Evolutionary conservation across 2,329 filamentous ascomycete species (phyloP).

Genomic region (Fonsecaea erecta): DNA sequence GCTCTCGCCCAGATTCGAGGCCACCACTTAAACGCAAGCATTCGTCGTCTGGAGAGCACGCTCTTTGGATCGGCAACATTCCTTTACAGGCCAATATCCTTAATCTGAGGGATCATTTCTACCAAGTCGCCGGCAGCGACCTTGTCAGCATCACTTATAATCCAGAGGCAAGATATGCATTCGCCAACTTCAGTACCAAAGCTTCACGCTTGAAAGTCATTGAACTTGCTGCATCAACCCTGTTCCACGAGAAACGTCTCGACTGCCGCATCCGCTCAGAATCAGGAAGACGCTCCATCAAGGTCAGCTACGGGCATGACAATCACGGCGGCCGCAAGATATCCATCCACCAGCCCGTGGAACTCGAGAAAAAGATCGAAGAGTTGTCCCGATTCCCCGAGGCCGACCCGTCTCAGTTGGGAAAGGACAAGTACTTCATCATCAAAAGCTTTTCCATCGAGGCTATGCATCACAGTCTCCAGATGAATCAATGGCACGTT

Average conservation of each 20-base stretch:
- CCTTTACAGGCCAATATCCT: conserved; percentile 21
- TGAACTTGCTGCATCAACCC: conserved; percentile 12
- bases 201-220: conserved; percentile 16
- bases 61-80: conserved; percentile 32
- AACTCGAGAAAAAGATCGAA: conserved; percentile 13
- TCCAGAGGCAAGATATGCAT: conserved; percentile 26
- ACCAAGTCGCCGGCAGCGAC: not conserved
- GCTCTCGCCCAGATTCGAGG: not conserved
- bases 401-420: conserved; percentile 15
- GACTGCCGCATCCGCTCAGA: conserved; percentile 26
- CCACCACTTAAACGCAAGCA: not conserved
- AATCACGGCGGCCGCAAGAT: conserved; percentile 5
- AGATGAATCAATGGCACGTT: conserved; percentile 20
- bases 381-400: conserved; percentile 24
- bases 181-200: conserved; percentile 27
- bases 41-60: conserved; percentile 16
- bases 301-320: conserved; percentile 24
- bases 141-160: conserved; percentile 29
- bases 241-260: conserved; percentile 25
- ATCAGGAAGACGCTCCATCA: conserved; percentile 22
- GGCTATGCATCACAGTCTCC: conserved; percentile 25
- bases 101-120: conserved; percentile 24
- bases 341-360: not conserved
- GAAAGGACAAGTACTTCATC: conserved; percentile 26
- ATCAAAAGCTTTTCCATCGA: conserved; percentile 26